Conservation (phyloP, 306 rosid species). For the Citrullus mucosospermus region DNA sequence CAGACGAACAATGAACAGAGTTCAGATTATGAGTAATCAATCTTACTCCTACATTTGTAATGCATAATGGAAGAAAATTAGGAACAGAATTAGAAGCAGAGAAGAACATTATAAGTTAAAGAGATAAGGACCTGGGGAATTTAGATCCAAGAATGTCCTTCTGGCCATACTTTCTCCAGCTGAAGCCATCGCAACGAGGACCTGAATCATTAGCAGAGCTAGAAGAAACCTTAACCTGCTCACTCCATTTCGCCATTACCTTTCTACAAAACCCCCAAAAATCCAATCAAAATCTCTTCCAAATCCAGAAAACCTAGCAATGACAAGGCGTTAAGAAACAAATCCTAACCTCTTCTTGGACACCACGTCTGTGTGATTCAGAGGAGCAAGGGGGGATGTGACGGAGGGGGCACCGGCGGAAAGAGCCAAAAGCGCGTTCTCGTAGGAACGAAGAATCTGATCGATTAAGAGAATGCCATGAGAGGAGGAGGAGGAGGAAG, state of each 20-base stretch:
- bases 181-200: conserved; percentile 41
- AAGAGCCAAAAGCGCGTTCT: conserved; percentile 36
- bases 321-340: background rate
- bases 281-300: background rate
- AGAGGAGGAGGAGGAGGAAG: conserved; percentile 11
- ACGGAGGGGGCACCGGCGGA: conserved; percentile 11
- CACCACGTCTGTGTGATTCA: background rate
- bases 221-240: conserved; percentile 38
- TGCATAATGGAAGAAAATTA: background rate
- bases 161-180: conserved; percentile 96
- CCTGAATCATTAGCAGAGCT: conserved; percentile 32
- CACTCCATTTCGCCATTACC: conserved; percentile 35
- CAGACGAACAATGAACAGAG: background rate
- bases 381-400: background rate
- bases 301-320: too few relatives aligned
- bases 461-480: conserved; percentile 26
- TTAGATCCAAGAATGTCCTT: conserved; percentile 77
- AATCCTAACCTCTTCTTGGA: background rate
- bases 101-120: background rate
- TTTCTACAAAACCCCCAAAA: conserved; percentile 29
- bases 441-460: conserved; percentile 40
- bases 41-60: background rate
- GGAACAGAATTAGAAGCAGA: background rate
- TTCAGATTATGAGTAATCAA: background rate
- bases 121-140: conserved; percentile 41